Percentiles rank a stretch among this genome's conserved stretches.
Evolutionary conservation across 2,329 filamentous ascomycete genomes (phyloP).

Genomic region (Juglanconis sp.): DNA sequence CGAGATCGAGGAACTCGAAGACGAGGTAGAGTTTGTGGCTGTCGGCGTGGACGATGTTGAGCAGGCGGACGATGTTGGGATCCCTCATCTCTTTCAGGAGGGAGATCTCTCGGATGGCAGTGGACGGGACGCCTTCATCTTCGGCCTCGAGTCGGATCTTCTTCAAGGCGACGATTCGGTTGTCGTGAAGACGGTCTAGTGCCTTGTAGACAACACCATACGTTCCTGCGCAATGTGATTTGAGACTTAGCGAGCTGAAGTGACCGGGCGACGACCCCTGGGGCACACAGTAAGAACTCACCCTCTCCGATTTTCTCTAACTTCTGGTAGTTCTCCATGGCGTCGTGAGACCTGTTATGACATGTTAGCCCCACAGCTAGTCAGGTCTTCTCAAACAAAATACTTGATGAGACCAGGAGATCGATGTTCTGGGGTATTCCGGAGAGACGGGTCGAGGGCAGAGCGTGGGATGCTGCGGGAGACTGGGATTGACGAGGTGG

Average conservation of each 20-base stretch:
- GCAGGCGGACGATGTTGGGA: slow-evolving; percentile 77
- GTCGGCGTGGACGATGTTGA: slow-evolving; percentile 89
- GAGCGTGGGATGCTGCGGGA: background rate
- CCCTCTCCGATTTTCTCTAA: slow-evolving; percentile 79
- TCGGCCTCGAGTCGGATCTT: slow-evolving; percentile 90
- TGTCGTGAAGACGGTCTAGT: slow-evolving; percentile 71
- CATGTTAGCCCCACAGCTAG: background rate
- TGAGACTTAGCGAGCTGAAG: background rate
- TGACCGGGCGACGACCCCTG: background rate
- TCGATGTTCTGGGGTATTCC: background rate
- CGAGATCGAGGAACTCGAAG: slow-evolving; percentile 81
- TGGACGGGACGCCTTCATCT: slow-evolving; percentile 85
- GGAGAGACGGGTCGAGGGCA: background rate
- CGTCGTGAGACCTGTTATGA: background rate
- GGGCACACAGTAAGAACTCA: slow-evolving; percentile 33
- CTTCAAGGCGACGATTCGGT: slow-evolving; percentile 84
- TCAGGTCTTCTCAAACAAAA: background rate
- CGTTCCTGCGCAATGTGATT: slow-evolving; percentile 58
- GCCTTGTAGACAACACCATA: slow-evolving; percentile 94
- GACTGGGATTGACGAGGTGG: background rate
- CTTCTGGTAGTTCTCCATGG: slow-evolving; percentile 66
- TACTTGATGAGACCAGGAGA: background rate
- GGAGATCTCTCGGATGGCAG: slow-evolving; percentile 87
- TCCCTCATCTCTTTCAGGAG: slow-evolving; percentile 90
- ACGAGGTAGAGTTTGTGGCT: slow-evolving; percentile 90